These are phyloP conservation scores for Erysimum pusillum DNA, from an alignment of 441 rosid species.

Conservation along the genomic window DNA sequence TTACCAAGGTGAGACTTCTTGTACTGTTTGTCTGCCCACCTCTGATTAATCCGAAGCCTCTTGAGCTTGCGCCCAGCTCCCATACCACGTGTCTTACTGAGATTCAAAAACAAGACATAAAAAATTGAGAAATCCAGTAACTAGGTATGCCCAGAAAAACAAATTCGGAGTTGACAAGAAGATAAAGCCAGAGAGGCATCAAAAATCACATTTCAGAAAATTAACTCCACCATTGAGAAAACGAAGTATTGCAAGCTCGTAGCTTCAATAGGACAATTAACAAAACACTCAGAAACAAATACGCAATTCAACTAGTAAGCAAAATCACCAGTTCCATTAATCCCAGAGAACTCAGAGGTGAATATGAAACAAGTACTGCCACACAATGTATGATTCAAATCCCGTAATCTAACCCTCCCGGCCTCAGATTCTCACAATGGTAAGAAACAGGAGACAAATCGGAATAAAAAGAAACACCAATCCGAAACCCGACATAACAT, in stretches of 20 bases:
- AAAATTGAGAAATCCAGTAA: background rate
- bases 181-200: background rate
- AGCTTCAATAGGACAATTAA: background rate
- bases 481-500: constrained; percentile 4
- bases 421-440: background rate
- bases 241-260: background rate
- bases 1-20: constrained; percentile 60
- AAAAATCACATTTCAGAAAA: background rate
- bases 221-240: background rate
- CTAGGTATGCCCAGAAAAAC: background rate
- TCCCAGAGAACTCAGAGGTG: background rate
- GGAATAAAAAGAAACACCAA: background rate
- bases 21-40: constrained; percentile 62
- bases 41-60: constrained; percentile 54
- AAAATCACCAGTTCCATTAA: background rate
- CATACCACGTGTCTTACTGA: constrained; percentile 70
- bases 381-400: constrained; percentile 1
- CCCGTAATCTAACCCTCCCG: background rate
- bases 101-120: background rate
- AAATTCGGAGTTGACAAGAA: background rate
- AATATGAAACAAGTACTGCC: background rate
- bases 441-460: background rate
- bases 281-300: background rate
- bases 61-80: constrained; percentile 68
- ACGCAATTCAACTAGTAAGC: background rate